Evolutionary conservation across 2,329 filamentous ascomycete genomes (phyloP).

Genomic region (Fusarium sp.): DNA sequence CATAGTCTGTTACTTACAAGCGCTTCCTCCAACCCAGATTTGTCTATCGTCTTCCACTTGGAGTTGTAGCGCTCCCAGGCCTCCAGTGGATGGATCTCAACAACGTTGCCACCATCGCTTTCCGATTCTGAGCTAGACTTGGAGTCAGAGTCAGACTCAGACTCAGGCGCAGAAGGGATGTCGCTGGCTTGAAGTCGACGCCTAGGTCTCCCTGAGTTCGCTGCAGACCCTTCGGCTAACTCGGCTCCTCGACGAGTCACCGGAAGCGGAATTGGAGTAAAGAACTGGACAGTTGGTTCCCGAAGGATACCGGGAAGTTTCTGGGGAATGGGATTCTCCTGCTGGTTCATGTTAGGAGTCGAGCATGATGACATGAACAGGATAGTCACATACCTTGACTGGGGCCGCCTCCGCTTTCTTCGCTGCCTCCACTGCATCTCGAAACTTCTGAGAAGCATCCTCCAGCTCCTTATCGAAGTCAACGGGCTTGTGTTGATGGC

Average conservation of each 20-base stretch:
- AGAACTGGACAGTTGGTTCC: not conserved
- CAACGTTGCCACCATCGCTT: not conserved
- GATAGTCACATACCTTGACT: not conserved
- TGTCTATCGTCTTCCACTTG: not conserved
- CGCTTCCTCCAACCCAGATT: not conserved
- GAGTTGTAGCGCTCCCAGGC: not conserved
- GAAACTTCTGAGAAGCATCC: not conserved
- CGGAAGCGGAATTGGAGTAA: not conserved
- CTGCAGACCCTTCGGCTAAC: not conserved
- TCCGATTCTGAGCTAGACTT: not conserved
- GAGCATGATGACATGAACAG: not conserved
- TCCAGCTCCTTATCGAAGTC: not conserved
- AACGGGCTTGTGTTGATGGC: not conserved
- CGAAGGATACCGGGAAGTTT: not conserved
- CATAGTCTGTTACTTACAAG: not conserved
- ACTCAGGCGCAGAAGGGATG: not conserved
- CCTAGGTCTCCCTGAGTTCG: not conserved
- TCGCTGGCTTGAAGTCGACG: not conserved
- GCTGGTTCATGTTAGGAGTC: not conserved
- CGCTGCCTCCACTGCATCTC: not conserved
- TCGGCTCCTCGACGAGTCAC: not conserved
- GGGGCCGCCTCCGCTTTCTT: not conserved
- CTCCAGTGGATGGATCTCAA: not conserved
- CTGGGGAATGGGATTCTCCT: not conserved
- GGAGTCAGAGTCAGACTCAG: not conserved